Evolutionary conservation across 2,329 filamentous ascomycete species (phyloP).

Genomic region (Arthrobotrys sinensis): DNA sequence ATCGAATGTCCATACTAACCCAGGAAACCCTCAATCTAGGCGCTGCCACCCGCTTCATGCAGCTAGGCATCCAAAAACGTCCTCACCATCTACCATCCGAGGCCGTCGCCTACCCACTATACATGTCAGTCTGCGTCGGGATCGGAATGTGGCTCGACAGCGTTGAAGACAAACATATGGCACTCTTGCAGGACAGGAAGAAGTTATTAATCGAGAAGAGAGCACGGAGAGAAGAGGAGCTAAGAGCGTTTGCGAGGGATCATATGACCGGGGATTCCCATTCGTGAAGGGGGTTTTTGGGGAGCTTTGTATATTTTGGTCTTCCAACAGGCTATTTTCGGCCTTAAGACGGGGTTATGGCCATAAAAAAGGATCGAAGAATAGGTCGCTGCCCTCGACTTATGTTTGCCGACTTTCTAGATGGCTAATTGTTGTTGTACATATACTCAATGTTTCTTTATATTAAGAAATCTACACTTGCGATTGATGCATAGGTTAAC

Average conservation of each 20-base stretch:
- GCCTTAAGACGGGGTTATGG: not conserved
- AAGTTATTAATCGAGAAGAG: constrained; percentile 89
- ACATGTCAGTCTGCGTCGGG: constrained; percentile 85
- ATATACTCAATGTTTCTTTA: constrained; percentile 6
- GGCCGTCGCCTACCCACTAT: constrained; percentile 93
- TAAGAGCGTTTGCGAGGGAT: constrained; percentile 27
- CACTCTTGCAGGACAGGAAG: constrained; percentile 83
- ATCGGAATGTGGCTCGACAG: constrained; percentile 98
- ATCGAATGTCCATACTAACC: constrained; percentile 7
- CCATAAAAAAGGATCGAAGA: not conserved
- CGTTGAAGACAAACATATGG: constrained; percentile 85
- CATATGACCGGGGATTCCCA: not conserved
- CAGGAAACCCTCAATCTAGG: constrained; percentile 72
- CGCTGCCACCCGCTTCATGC: constrained; percentile 92
- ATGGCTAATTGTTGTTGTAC: constrained; percentile 5
- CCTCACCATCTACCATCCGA: constrained; percentile 88
- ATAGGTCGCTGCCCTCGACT: not conserved
- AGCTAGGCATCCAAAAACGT: constrained; percentile 98
- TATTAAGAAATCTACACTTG: no score
- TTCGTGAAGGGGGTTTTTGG: constrained; percentile 19
- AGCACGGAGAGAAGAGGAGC: constrained; percentile 77
- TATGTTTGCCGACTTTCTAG: not conserved
- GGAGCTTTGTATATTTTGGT: constrained; percentile 3
- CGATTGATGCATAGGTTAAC: no score
- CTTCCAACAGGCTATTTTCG: not conserved